Evolutionary conservation across 768 basidiomycete genomes (phyloP), one percentile per base, ranked within the genome.

Genomic region (Artomyces pyxidatus): DNA sequence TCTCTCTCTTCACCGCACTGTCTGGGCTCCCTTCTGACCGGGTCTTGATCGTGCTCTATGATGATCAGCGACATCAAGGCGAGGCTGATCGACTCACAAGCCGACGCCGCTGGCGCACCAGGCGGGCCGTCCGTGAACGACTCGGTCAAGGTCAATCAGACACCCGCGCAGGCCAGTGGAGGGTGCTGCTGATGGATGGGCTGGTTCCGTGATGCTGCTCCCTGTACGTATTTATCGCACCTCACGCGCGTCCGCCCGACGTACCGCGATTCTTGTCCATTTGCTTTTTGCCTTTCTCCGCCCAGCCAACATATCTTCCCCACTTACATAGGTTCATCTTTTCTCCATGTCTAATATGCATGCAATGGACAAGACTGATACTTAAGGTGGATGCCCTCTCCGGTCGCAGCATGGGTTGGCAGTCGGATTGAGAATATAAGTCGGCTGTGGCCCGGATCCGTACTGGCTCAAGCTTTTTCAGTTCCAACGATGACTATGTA

Each of bases 31-130:
- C 2, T 23, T 19, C 43, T n/a, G 14, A 7, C 32, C 21, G 17
- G 30, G 23, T 27, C 25, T 42, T 28, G 30, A 38, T 25, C 4
- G 4, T 26, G 19, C 19, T 37, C 5, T 17, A 35, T 17, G 32
- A n/a, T n/a, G n/a, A n/a, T 43, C 63, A 94, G 95, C 63, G 95
- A 96, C 64, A 97, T 98, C 77, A 99, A 98, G 74, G 78, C 89
- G 43, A 89, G 96, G 41, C 75, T 98, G 56, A 97, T 98, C 63
- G 96, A 98, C 68, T 91, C 93, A 11, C 87, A 90, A 68, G 83
- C 78, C 21, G 86, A 88, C 41, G 71, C 72, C 21, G 66, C 69
- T 19, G 71, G 68, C 35, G 62, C 74, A 12, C 25, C 63, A 1
- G 59, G 63, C 17, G 67, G 63, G 28, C 26, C 49, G 25, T 23